Evolutionary conservation across 805 yeast genomes (phyloP).

Genomic region (Nakazawaea anatomiae): DNA sequence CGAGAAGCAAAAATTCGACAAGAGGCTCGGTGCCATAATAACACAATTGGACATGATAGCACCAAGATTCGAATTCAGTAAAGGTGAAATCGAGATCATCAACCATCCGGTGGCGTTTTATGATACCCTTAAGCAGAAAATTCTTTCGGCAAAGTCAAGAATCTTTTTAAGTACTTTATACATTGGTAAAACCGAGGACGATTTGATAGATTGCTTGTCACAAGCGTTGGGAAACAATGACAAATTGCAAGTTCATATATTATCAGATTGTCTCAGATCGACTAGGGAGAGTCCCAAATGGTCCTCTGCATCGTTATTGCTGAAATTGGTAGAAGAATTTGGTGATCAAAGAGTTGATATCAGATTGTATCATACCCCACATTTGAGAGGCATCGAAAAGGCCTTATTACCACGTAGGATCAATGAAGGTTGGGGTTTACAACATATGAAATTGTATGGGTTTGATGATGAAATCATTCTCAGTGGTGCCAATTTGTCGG

Average conservation of each 20-base stretch:
- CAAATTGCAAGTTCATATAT: constrained; percentile 59
- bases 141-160: constrained; percentile 52
- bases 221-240: constrained; percentile 55
- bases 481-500: constrained; percentile 87
- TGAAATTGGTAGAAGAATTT: constrained; percentile 56
- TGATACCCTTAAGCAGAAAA: constrained; percentile 52
- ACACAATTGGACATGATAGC: constrained; percentile 57
- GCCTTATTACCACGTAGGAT: constrained; percentile 70
- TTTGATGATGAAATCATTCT: constrained; percentile 85
- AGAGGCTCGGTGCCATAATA: constrained; percentile 35
- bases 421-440: constrained; percentile 89
- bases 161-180: constrained; percentile 83
- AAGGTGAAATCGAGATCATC: constrained; percentile 55
- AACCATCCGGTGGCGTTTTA: constrained; percentile 73
- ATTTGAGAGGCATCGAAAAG: constrained; percentile 62
- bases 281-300: constrained; percentile 84
- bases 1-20: constrained; percentile 28
- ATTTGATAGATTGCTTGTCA: constrained; percentile 58
- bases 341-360: constrained; percentile 68
- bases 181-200: constrained; percentile 77
- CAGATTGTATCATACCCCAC: constrained; percentile 87
- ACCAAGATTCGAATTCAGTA: constrained; percentile 58
- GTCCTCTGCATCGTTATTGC: constrained; percentile 72
- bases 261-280: constrained; percentile 86
- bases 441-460: constrained; percentile 97